A percentile compares a stretch with the other conserved stretches of the same genome.
Conservation (phyloP, 2,329 filamentous ascomycete species). For the Diaporthe ampelina region DNA sequence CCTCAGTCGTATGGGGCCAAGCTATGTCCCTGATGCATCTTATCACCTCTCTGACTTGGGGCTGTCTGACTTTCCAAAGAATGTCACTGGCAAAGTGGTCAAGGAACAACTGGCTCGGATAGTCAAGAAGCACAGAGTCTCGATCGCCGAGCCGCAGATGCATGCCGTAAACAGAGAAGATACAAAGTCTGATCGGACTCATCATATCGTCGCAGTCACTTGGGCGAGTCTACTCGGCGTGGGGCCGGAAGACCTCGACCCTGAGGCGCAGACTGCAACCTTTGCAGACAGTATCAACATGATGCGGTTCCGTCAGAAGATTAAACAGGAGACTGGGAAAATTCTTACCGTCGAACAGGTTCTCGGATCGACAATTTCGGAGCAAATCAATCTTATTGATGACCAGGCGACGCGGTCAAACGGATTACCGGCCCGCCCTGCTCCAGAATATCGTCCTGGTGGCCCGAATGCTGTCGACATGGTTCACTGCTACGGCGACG, state of each 20-base stretch:
- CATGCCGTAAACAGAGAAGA: background rate
- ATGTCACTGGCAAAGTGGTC: background rate
- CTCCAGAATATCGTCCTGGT: background rate
- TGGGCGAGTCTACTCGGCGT: constrained; percentile 19
- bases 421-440: background rate
- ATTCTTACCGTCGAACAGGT: constrained; percentile 7
- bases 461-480: background rate
- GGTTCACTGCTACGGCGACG: constrained; percentile 12
- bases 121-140: background rate
- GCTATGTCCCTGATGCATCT: constrained; percentile 22
- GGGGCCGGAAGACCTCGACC: background rate
- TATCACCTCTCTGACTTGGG: constrained; percentile 15
- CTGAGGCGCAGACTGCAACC: background rate
- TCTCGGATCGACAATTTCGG: background rate
- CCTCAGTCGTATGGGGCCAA: background rate
- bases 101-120: background rate
- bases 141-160: background rate
- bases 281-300: constrained; percentile 27
- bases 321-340: constrained; percentile 10
- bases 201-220: background rate
- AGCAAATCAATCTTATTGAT: background rate
- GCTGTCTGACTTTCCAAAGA: constrained; percentile 14
- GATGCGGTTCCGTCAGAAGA: constrained; percentile 20
- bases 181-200: background rate
- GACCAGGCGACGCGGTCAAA: background rate